Evolutionary conservation across 2,329 filamentous ascomycete genomes (phyloP).

Genomic region (Simplicillium aogashimaense): DNA sequence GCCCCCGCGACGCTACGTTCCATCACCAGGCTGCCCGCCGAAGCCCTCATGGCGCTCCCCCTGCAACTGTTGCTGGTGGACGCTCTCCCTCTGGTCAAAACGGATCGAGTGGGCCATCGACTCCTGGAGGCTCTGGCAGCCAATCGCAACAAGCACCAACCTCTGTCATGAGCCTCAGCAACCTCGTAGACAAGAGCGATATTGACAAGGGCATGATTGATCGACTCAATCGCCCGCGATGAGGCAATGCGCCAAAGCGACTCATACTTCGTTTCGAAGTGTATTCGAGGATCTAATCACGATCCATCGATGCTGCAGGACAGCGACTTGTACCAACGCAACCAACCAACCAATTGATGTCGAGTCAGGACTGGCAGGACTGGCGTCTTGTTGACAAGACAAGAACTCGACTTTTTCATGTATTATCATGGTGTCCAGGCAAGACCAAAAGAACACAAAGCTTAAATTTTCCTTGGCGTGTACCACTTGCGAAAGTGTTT

Average conservation of each 20-base stretch:
- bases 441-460: neutral
- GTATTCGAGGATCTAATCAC: neutral
- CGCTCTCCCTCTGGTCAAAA: slow-evolving; percentile 26
- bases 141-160: slow-evolving; percentile 14
- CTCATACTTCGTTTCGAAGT: slow-evolving; percentile 1
- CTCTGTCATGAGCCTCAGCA: slow-evolving; percentile 44
- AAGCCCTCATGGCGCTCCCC: slow-evolving; percentile 17
- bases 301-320: slow-evolving; percentile 11
- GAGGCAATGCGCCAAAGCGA: neutral
- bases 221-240: slow-evolving; percentile 30
- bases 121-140: slow-evolving; percentile 14
- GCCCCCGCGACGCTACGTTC: slow-evolving; percentile 31
- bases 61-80: slow-evolving; percentile 14
- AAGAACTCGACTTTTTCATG: neutral
- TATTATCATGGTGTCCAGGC: neutral
- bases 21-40: slow-evolving; percentile 25
- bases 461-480: neutral
- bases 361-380: neutral
- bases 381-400: slow-evolving; percentile 11
- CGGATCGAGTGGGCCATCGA: slow-evolving; percentile 25
- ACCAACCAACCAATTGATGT: slow-evolving; percentile 1
- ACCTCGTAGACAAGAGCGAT: slow-evolving; percentile 40
- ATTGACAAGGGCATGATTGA: slow-evolving; percentile 47
- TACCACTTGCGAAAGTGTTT: neutral
- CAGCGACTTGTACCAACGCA: slow-evolving; percentile 3